These are phyloP conservation scores for Przewalskia tangutica DNA, from an alignment of 257 asterid genomes.

Conservation along the genomic window DNA sequence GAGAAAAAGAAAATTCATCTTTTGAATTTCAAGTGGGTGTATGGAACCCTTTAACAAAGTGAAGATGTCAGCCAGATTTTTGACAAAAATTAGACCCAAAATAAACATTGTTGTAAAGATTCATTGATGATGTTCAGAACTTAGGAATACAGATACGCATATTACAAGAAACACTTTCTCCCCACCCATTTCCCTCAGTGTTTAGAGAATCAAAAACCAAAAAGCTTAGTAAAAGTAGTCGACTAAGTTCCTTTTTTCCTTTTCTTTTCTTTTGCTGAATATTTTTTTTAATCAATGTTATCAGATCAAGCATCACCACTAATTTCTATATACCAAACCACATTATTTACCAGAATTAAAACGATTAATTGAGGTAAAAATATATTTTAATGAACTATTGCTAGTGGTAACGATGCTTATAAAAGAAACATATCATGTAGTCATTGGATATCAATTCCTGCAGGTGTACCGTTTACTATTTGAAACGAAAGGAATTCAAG, in stretches of 20 bases:
- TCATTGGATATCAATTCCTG: no score
- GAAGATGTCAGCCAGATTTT: constrained; percentile 26
- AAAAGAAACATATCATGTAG: no score
- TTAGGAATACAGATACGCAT: constrained; percentile 19
- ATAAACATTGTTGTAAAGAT: constrained; percentile 12
- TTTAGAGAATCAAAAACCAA: constrained; percentile 3
- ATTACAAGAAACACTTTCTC: constrained; percentile 21
- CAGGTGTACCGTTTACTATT: no score
- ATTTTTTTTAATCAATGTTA: background rate
- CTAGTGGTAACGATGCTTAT: no score
- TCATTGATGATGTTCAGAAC: constrained; percentile 29
- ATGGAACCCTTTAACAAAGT: constrained; percentile 20
- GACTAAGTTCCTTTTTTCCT: background rate
- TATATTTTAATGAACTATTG: no score
- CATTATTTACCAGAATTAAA: no score
- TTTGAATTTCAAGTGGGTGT: constrained; percentile 16
- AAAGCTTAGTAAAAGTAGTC: background rate
- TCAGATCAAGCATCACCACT: background rate
- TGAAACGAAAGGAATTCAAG: no score
- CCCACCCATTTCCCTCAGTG: constrained; percentile 15
- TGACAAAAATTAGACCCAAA: constrained; percentile 23
- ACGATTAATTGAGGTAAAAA: no score
- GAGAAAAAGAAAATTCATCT: background rate
- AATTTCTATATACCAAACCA: background rate
- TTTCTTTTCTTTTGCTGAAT: background rate